Percentiles rank a stretch among this genome's conserved stretches.
Evolutionary conservation across 2,329 filamentous ascomycete species (phyloP).

Genomic region (Chaetoscypha palmicola): DNA sequence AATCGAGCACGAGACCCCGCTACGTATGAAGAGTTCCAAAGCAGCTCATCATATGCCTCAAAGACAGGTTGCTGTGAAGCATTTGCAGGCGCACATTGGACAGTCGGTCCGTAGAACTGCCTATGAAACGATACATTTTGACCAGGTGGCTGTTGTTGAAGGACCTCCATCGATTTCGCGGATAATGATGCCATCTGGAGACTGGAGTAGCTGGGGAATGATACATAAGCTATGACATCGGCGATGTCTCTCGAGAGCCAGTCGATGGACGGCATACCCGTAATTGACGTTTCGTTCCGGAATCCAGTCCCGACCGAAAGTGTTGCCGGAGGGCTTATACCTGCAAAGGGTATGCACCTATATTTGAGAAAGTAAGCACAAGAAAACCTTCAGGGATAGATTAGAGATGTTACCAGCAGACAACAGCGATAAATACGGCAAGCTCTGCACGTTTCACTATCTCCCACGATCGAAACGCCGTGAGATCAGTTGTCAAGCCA

Average conservation of each 20-base stretch:
- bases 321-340: constrained; percentile 8
- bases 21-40: background rate
- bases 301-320: constrained; percentile 4
- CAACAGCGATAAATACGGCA: background rate
- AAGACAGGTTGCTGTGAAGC: constrained; percentile 4
- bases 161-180: background rate
- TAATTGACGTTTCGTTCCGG: background rate
- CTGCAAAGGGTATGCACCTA: constrained; percentile 8
- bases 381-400: too few relatives aligned
- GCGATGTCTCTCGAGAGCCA: background rate
- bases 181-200: constrained; percentile 5
- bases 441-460: constrained; percentile 8
- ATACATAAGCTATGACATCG: constrained; percentile 4
- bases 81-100: constrained; percentile 10
- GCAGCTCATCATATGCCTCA: background rate
- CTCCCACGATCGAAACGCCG: constrained; percentile 7
- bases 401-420: constrained; percentile 3
- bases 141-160: constrained; percentile 7
- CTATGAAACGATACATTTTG: constrained; percentile 13
- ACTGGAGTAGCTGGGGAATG: background rate
- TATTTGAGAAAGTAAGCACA: background rate
- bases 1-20: background rate
- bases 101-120: constrained; percentile 15
- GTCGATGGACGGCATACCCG: background rate
- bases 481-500: constrained; percentile 11